Evolutionary conservation across 768 basidiomycete genomes (phyloP), one percentile per base, ranked within the genome.

Genomic region (Suillus subaureus): DNA sequence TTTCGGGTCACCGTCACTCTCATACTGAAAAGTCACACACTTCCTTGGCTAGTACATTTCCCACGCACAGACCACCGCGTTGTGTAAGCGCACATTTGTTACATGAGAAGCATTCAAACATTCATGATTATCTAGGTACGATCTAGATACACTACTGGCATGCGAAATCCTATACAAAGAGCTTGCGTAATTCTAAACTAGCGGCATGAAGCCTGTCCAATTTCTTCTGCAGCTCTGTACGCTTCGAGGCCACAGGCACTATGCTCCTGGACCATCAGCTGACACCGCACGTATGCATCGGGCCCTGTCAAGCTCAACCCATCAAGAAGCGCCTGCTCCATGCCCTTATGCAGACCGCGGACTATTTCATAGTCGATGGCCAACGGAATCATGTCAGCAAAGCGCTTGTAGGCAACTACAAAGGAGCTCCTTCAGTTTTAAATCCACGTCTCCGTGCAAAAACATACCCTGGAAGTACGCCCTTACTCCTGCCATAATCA

Each of bases 381-480:
- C 71, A 79, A 74, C 0, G 82, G 81, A 6, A 84, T 70, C 65
- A 79, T 78, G 47, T 85, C 85, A 6, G 71, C 69, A 52, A 83
- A 82, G 0, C 81, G 83, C 66, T 81, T 83, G 68, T 82, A 82
- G 0, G 82, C 75, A 7, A 85, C 84, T 90, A 64, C 7, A 67
- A 45, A 35, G 28, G 16, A 23, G 42, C 66, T 28, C 26, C 7
- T 37, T 5, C 11, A 55, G 51, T 65, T 42, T 55, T 13, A 33
- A 55, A 35, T 33, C 31, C 39, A 21, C 26, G 11, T 2, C 13
- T 37, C 8, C 6, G 35, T 40, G n/a, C 47, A 42, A 54, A 37
- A n/a, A 64, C 70, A 9, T 70, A 89, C 91, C 90, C 81, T 91
- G 88, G 73, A 91, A 92, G 68, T 92, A 91, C 0, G 87, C 90